A percentile compares a stretch with the other conserved stretches of the same genome.
Evolutionary conservation across 805 yeast genomes (phyloP).

Genomic region (Hanseniaspora singularis): DNA sequence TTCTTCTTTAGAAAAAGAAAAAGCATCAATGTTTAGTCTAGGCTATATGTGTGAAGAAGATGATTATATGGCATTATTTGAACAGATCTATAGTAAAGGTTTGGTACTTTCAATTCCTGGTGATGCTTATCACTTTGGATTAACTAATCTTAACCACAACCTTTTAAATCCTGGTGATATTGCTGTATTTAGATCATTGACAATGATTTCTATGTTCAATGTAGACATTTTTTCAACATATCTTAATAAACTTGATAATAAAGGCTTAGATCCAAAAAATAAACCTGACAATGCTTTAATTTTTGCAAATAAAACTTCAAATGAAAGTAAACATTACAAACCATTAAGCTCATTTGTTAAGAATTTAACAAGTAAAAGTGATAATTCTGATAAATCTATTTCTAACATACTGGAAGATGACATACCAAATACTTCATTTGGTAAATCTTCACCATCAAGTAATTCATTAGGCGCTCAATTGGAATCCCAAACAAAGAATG

Average conservation of each 20-base stretch:
- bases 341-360: background rate
- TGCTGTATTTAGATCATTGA: constrained; percentile 4
- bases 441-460: background rate
- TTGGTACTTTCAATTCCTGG: background rate
- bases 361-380: background rate
- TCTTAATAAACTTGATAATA: constrained; percentile 7
- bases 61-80: background rate
- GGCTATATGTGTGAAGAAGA: no score
- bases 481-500: constrained; percentile 4
- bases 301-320: background rate
- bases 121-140: constrained; percentile 5
- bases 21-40: no score
- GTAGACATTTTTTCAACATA: constrained; percentile 13
- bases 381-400: background rate
- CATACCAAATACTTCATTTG: background rate
- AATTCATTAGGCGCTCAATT: background rate
- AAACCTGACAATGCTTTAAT: background rate
- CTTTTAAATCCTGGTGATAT: constrained; percentile 8
- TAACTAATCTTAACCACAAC: background rate
- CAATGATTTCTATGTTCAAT: constrained; percentile 5
- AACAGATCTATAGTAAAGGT: background rate
- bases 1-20: background rate
- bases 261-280: constrained; percentile 1
- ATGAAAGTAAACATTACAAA: background rate
- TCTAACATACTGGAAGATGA: background rate